Evolutionary conservation across 306 rosid species (phyloP).

Genomic region (Fragaria ananassa): DNA sequence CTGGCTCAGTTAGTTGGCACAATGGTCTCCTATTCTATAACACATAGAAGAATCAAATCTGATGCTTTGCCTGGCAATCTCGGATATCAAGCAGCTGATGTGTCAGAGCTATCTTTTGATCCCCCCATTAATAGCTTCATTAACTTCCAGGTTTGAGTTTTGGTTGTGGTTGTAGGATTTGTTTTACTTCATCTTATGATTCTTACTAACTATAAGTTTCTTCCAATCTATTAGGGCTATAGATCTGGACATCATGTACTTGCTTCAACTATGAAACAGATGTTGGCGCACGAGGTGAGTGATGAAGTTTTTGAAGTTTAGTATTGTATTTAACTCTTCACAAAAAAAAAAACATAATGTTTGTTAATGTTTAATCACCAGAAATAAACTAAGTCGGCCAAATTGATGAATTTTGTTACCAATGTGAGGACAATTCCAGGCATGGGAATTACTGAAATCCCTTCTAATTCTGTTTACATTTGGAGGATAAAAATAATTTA

Average conservation of each 20-base stretch:
- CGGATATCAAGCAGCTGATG: conserved; percentile 51
- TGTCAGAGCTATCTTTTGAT: conserved; percentile 52
- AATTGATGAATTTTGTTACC: not conserved
- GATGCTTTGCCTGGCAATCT: conserved; percentile 37
- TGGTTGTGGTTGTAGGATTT: conserved; percentile 22
- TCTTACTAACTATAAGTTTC: conserved; percentile 21
- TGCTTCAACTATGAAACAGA: conserved; percentile 78
- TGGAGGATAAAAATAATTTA: not conserved
- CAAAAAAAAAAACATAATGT: not conserved
- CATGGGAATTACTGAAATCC: not conserved
- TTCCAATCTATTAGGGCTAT: conserved; percentile 58
- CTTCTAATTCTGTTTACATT: not conserved
- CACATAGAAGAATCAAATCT: conserved; percentile 57
- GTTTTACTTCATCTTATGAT: conserved; percentile 11
- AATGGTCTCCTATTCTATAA: conserved; percentile 75
- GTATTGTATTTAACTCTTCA: not conserved
- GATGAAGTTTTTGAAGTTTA: conserved; percentile 22
- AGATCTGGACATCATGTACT: conserved; percentile 57
- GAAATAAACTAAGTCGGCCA: not conserved
- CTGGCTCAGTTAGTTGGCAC: conserved; percentile 65
- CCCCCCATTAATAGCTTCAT: conserved; percentile 66
- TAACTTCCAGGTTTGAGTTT: conserved; percentile 68
- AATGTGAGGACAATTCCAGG: not conserved
- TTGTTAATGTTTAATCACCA: not conserved
- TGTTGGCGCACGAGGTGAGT: conserved; percentile 79